Conservation (phyloP, 352 stramenopile genomes). For the Poterioochromonas sp. region DNA sequence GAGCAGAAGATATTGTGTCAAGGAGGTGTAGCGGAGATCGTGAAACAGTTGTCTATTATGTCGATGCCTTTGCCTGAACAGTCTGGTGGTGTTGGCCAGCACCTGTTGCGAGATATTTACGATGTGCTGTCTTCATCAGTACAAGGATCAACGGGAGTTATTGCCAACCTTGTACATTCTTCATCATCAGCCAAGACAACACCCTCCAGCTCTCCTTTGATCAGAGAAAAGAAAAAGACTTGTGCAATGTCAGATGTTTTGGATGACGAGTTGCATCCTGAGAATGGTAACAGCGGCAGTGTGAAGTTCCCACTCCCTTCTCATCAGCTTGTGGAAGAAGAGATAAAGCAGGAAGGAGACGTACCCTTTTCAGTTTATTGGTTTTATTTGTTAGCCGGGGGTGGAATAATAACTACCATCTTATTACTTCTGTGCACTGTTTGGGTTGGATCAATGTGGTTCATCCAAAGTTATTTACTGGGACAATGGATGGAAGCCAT, state of each 20-base stretch:
- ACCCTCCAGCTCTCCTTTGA: no score
- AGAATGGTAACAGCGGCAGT: no score
- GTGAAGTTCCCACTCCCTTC: not conserved
- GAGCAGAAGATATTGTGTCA: not conserved
- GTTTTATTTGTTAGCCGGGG: not conserved
- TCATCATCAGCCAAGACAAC: no score
- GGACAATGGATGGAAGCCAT: not conserved
- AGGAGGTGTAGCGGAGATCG: no score
- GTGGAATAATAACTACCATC: not conserved
- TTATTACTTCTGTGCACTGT: not conserved
- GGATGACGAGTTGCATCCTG: not conserved
- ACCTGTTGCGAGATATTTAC: no score
- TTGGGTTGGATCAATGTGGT: not conserved
- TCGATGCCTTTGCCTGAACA: no score
- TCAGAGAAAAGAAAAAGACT: no score
- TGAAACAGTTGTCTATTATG: no score
- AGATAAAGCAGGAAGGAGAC: not conserved
- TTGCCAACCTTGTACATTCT: no score
- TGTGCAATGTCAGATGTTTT: not conserved
- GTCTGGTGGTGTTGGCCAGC: no score
- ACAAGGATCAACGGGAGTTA: no score
- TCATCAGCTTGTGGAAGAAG: not conserved
- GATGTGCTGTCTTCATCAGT: no score
- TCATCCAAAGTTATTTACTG: constrained; percentile 16
- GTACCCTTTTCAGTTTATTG: not conserved